Base-by-base conservation (phyloP, 108 stramenopile genomes). In the Nannochloropsis oceanica region DNA sequence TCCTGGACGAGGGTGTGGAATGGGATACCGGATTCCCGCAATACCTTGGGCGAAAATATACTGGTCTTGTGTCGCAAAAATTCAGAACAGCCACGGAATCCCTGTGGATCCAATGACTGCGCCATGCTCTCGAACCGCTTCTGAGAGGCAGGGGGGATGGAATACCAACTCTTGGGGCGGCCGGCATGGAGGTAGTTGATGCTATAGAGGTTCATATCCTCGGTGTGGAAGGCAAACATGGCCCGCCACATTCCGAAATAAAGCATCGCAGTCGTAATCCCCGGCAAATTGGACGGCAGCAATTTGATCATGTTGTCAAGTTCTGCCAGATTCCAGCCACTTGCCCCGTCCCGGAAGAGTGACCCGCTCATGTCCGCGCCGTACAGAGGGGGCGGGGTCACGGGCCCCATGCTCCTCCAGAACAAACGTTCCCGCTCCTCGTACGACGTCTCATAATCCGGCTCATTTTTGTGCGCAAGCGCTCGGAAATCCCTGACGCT, bases 131-230 rank as follows among this genome's bases (percentile, higher is more conserved):
- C 97, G 83, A 98, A 95, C 25, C 96, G 93, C 81, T 89, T 87
- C 9, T 94, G 91, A 82, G 94, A 92, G 84, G 92, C 91, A 13
- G 93, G 93, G 20, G 94, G 92, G 34, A 99, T 90, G 8, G 94
- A 94, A 91, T 99, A 99, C 99, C 99, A 99, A 86, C 94, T 93
- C 87, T 99, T 99, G 42, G 97, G 97, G 25, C 95, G 94, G 8
- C 99, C 99, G 20, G 94, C 93, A 92, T 99, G 99, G 11, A 99
- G 87, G 87, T 96, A 97, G 88, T 99, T 99, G 89, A 99, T 97
- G 27, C 93, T 94, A 79, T 96, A 94, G 18, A 99, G 90, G 91
- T 99, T 97, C 94, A 97, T 95, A 89, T 99, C 99, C 90, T 99
- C 99, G 9, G 95, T 97, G 84, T 99, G 99, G 85, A 91, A 93